phyloP scores from a whole-genome alignment of 495 filamentous ascomycete genomes.

The Penicillium verhagenii region DNA sequence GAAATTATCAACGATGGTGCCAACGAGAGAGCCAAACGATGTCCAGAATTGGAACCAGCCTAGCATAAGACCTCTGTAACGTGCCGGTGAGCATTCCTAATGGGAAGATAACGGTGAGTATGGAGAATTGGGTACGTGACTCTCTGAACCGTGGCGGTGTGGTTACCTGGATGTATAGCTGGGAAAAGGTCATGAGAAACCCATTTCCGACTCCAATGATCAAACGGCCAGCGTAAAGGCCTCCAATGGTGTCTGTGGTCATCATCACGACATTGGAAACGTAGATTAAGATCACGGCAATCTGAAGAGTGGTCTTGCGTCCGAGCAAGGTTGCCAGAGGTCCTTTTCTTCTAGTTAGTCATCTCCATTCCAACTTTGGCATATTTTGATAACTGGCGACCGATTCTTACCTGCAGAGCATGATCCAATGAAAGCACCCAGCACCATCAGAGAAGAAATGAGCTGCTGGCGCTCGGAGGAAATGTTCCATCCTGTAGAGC shows the following conservation, averaged over 20 bases:
- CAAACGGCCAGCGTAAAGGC: slow-evolving; percentile 54
- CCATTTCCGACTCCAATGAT: slow-evolving; percentile 58
- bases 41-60: slow-evolving; percentile 50
- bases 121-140: not conserved
- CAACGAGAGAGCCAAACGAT: slow-evolving; percentile 53
- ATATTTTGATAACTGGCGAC: not conserved
- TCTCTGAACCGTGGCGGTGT: not conserved
- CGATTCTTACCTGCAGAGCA: slow-evolving; percentile 31
- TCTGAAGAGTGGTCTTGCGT: slow-evolving; percentile 48
- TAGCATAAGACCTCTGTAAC: slow-evolving; percentile 50
- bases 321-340: slow-evolving; percentile 48
- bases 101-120: not conserved
- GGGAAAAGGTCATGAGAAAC: slow-evolving; percentile 58
- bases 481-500: slow-evolving; percentile 54
- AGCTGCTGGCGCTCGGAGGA: slow-evolving; percentile 46
- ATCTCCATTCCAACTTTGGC: no score
- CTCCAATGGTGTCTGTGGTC: slow-evolving; percentile 49
- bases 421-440: slow-evolving; percentile 59
- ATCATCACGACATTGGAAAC: slow-evolving; percentile 58
- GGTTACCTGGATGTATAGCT: slow-evolving; percentile 54
- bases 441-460: slow-evolving; percentile 50
- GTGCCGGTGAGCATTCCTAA: slow-evolving; percentile 50
- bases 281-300: slow-evolving; percentile 48
- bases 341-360: slow-evolving; percentile 24
- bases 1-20: slow-evolving; percentile 63